Percentiles rank a stretch among this genome's conserved stretches.
Evolutionary conservation across 495 filamentous ascomycete species (phyloP).

Genomic region (Penicillium canescens): DNA sequence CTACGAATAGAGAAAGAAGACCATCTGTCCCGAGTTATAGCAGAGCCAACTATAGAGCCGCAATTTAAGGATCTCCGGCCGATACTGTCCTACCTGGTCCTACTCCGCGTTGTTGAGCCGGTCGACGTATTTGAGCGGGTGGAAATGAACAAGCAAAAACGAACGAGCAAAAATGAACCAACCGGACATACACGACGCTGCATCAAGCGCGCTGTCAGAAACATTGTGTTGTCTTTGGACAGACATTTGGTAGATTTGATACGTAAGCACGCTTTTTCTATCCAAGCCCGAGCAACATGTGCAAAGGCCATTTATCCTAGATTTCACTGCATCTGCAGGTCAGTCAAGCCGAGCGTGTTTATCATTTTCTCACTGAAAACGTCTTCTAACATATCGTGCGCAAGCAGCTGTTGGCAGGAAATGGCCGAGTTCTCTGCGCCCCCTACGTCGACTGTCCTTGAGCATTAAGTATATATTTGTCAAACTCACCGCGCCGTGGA

Average conservation of each 20-base stretch:
- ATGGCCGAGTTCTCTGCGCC: background rate
- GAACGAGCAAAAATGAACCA: too few relatives aligned
- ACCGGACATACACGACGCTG: too few relatives aligned
- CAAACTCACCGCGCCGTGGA: background rate
- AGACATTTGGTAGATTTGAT: background rate
- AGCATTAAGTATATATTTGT: background rate
- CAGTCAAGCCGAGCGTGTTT: background rate
- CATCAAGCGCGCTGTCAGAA: too few relatives aligned
- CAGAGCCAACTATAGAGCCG: too few relatives aligned
- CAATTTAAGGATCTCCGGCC: too few relatives aligned
- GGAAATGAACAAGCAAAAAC: too few relatives aligned
- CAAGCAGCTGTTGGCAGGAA: background rate
- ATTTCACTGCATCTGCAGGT: background rate
- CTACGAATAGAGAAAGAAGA: too few relatives aligned
- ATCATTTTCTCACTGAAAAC: background rate
- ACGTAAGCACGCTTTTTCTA: background rate
- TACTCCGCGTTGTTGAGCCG: too few relatives aligned
- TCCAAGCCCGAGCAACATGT: background rate
- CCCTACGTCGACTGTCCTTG: background rate
- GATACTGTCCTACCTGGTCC: too few relatives aligned
- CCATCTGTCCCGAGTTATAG: too few relatives aligned
- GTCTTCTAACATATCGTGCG: background rate
- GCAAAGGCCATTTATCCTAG: background rate
- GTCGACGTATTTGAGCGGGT: too few relatives aligned
- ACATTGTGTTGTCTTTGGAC: too few relatives aligned